A percentile compares a stretch with the other conserved stretches of the same genome.
Evolutionary conservation across 2,329 filamentous ascomycete genomes (phyloP).

Genomic region (Aureobasidium melanogenum): DNA sequence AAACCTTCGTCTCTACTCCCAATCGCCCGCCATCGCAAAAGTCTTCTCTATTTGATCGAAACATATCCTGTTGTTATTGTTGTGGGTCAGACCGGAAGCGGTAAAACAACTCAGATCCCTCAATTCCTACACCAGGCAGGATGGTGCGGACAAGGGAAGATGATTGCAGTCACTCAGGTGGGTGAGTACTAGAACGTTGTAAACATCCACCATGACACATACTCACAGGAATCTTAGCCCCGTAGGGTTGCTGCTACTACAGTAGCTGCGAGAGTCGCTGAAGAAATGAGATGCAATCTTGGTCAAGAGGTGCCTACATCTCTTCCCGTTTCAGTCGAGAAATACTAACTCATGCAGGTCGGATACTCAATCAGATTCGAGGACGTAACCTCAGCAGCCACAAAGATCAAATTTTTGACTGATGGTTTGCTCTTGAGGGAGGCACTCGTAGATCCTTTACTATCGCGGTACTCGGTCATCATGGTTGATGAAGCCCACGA

Average conservation of each 20-base stretch:
- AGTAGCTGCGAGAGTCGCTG: slow-evolving; percentile 78
- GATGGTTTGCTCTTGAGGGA: slow-evolving; percentile 87
- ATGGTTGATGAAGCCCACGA: slow-evolving; percentile 99
- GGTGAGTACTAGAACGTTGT: slow-evolving; percentile 27
- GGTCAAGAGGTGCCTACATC: slow-evolving; percentile 57
- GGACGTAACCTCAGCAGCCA: slow-evolving; percentile 77
- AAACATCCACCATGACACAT: slow-evolving; percentile 18
- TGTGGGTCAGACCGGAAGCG: slow-evolving; percentile 87
- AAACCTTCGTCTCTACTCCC: slow-evolving; percentile 78
- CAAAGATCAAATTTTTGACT: slow-evolving; percentile 89
- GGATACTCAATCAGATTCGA: slow-evolving; percentile 91
- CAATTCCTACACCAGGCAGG: slow-evolving; percentile 82
- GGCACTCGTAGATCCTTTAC: slow-evolving; percentile 81
- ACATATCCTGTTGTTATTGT: slow-evolving; percentile 77
- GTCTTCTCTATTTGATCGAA: slow-evolving; percentile 78
- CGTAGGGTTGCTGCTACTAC: slow-evolving; percentile 85
- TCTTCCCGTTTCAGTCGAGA: not conserved
- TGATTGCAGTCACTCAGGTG: slow-evolving; percentile 86
- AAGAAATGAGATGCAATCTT: slow-evolving; percentile 76
- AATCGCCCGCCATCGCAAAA: slow-evolving; percentile 73
- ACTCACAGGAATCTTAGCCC: slow-evolving; percentile 49
- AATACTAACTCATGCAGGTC: slow-evolving; percentile 22
- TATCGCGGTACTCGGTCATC: slow-evolving; percentile 87
- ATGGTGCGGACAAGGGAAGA: slow-evolving; percentile 76
- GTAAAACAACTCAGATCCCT: slow-evolving; percentile 92